A percentile compares a stretch with the other conserved stretches of the same genome.
These are phyloP conservation scores for Boechera divaricarpa DNA, from an alignment of 345 rosid genomes.

Conservation along the genomic window DNA sequence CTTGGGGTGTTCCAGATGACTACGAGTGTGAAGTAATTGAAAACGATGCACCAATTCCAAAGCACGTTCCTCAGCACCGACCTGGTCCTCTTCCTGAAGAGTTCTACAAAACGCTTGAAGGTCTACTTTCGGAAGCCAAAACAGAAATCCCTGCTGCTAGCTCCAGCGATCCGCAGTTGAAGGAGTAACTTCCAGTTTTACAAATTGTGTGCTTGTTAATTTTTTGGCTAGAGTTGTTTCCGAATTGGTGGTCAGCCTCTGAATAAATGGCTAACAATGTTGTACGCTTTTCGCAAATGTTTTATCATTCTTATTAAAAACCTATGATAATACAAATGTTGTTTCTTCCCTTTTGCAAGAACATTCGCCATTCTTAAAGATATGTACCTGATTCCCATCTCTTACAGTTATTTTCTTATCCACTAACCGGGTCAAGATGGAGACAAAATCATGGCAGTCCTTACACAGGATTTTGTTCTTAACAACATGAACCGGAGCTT, in stretches of 20 bases:
- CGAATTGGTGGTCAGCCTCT: conserved; percentile 16
- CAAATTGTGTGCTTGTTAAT: conserved; percentile 30
- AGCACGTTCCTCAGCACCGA: conserved; percentile 92
- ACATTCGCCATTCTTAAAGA: conserved; percentile 46
- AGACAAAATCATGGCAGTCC: conserved; percentile 47
- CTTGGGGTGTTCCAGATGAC: conserved; percentile 98
- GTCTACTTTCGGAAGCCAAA: conserved; percentile 43
- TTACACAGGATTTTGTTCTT: conserved; percentile 46
- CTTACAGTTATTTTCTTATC: conserved; percentile 47
- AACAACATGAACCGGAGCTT: conserved; percentile 34
- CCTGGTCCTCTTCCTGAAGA: conserved; percentile 96
- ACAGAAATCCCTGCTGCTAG: conserved; percentile 51
- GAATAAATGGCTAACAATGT: conserved; percentile 31
- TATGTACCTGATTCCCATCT: conserved; percentile 45
- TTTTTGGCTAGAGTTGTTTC: conserved; percentile 26
- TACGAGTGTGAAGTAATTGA: conserved; percentile 91
- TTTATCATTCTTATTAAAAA: conserved; percentile 21
- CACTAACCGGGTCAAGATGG: conserved; percentile 37
- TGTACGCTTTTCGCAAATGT: conserved; percentile 29
- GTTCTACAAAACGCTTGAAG: conserved; percentile 79
- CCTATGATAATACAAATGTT: conserved; percentile 31
- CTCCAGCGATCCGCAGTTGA: conserved; percentile 55
- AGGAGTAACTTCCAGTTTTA: conserved; percentile 49
- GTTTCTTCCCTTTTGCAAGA: conserved; percentile 41
- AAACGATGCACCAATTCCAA: conserved; percentile 87